A percentile compares a stretch with the other conserved stretches of the same genome.
phyloP scores from a whole-genome alignment of 208 protist species.

The Acanthamoeba sp. region DNA sequence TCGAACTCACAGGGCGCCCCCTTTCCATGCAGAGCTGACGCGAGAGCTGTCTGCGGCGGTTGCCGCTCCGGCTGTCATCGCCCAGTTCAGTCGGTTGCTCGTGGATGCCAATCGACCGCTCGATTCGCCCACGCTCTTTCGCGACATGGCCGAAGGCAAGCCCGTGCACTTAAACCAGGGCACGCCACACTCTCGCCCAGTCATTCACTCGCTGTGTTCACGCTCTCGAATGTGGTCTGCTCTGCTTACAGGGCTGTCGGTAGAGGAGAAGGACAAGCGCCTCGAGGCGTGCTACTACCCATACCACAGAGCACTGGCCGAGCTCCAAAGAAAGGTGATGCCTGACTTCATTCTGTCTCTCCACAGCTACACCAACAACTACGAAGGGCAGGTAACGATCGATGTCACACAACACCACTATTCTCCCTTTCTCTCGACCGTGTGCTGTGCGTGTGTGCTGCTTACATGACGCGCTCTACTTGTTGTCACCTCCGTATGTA shows the following conservation, averaged over 20 bases:
- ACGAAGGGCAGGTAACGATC: slow-evolving; percentile 13
- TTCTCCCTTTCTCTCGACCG: too few species aligned
- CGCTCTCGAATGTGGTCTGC: not conserved
- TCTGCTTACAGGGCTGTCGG: not conserved
- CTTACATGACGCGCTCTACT: not conserved
- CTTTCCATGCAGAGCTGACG: not conserved
- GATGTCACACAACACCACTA: too few species aligned
- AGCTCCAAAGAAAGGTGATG: not conserved
- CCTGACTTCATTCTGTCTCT: slow-evolving; percentile 8
- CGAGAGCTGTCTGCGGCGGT: slow-evolving; percentile 31
- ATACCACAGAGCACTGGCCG: not conserved
- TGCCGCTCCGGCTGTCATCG: not conserved
- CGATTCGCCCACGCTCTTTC: slow-evolving; percentile 61
- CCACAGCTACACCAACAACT: slow-evolving; percentile 66
- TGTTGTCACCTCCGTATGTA: not conserved
- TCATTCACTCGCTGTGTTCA: not conserved
- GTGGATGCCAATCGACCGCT: slow-evolving; percentile 53
- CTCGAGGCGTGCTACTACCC: not conserved
- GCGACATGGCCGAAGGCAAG: not conserved
- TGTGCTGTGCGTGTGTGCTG: too few species aligned
- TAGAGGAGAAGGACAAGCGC: slow-evolving; percentile 18
- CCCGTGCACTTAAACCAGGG: slow-evolving; percentile 25
- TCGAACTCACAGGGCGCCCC: too few species aligned
- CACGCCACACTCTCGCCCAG: not conserved
- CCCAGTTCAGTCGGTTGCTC: slow-evolving; percentile 42